Conservation (phyloP, 345 rosid species). For the Eucalyptus pauciflora region DNA sequence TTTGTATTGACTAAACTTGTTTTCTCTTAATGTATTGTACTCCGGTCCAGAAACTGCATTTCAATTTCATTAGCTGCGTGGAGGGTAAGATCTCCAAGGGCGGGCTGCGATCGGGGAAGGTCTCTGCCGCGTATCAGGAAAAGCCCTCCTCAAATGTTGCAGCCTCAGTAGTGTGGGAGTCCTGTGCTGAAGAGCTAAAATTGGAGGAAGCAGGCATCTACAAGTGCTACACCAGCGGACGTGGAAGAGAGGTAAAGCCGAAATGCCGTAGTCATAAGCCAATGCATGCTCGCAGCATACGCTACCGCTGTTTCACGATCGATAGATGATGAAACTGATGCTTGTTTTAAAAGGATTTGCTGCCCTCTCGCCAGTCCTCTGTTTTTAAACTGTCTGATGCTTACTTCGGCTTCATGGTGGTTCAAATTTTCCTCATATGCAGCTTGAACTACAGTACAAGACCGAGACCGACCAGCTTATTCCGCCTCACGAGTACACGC, state of each 20-base stretch:
- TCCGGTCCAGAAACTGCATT: constrained; percentile 23
- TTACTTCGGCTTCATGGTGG: not conserved
- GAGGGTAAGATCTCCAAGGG: not conserved
- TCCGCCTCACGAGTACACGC: constrained; percentile 22
- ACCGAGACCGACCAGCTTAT: constrained; percentile 14
- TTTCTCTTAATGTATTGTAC: not conserved
- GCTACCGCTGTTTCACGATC: not conserved
- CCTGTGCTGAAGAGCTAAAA: not conserved
- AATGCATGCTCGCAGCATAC: not conserved
- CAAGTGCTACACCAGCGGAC: constrained; percentile 21
- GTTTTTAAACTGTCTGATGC: not conserved
- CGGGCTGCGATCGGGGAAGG: not conserved
- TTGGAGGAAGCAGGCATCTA: constrained; percentile 8
- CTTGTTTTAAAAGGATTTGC: not conserved
- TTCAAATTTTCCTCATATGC: not conserved
- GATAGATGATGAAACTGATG: not conserved
- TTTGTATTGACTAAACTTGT: not conserved
- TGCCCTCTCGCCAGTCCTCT: not conserved
- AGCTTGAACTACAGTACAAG: constrained; percentile 13
- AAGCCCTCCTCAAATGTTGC: not conserved
- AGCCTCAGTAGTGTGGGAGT: constrained; percentile 3
- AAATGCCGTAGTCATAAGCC: not conserved
- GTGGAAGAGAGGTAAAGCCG: constrained; percentile 18
- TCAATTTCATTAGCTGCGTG: constrained; percentile 22
- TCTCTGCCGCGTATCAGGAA: not conserved